These are phyloP conservation scores for Mucor velutinosus DNA, from an alignment of 371 early-diverging fungal species.

Conservation along the genomic window DNA sequence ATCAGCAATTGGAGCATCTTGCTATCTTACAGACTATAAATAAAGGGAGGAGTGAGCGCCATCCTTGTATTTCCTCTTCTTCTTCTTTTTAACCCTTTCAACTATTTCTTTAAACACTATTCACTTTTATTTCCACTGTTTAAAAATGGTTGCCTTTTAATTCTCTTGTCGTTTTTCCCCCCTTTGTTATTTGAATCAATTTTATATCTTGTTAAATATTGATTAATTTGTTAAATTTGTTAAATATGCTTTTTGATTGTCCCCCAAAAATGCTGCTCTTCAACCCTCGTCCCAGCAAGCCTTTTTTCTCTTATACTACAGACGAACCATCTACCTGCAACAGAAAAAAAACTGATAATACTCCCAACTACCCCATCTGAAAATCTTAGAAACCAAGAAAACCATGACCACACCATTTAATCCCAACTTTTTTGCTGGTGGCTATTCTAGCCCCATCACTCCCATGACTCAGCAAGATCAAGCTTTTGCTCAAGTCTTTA, in stretches of 20 bases:
- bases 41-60: background rate
- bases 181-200: constrained; percentile 10
- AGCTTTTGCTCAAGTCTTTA: constrained; percentile 9
- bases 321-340: constrained; percentile 41
- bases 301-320: constrained; percentile 39
- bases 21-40: background rate
- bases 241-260: constrained; percentile 28
- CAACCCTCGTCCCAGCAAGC: constrained; percentile 23
- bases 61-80: background rate
- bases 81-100: constrained; percentile 8
- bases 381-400: background rate
- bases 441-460: constrained; percentile 10
- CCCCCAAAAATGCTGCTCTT: constrained; percentile 21
- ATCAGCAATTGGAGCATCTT: background rate
- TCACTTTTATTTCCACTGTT: constrained; percentile 5
- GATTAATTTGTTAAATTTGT: constrained; percentile 27
- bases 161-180: constrained; percentile 4
- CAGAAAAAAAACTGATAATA: constrained; percentile 33
- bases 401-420: constrained; percentile 1
- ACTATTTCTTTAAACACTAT: background rate
- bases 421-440: constrained; percentile 4
- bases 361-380: constrained; percentile 17
- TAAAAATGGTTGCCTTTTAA: constrained; percentile 35
- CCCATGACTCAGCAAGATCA: constrained; percentile 8
- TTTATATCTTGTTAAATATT: constrained; percentile 25